A percentile compares a stretch with the other conserved stretches of the same genome.
phyloP scores from a whole-genome alignment of 805 yeast genomes.

The Cyberlindnera lachancei region DNA sequence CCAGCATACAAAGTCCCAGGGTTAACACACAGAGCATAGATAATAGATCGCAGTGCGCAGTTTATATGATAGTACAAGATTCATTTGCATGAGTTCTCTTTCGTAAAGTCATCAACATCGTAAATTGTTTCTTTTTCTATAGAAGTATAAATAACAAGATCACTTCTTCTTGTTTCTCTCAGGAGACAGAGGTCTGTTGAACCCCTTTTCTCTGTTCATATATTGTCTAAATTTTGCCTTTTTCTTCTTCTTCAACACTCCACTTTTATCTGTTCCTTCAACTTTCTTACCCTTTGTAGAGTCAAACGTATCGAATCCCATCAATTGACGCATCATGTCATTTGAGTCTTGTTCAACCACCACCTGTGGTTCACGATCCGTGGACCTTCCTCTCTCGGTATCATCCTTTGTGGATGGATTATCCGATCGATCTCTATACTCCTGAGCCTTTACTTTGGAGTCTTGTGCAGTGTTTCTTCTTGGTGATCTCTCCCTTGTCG shows the following conservation, averaged over 20 bases:
- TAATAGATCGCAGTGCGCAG: no score
- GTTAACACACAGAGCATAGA: no score
- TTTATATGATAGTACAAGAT: no score
- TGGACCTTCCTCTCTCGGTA: constrained; percentile 4
- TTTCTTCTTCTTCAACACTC: constrained; percentile 29
- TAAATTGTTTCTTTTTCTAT: background rate
- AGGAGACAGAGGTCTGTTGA: constrained; percentile 49
- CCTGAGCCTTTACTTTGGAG: no score
- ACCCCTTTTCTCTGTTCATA: constrained; percentile 50
- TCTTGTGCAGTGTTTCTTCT: no score
- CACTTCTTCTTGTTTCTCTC: constrained; percentile 18
- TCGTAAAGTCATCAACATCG: background rate
- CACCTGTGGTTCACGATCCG: constrained; percentile 3
- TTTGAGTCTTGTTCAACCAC: constrained; percentile 13
- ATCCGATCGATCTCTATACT: no score
- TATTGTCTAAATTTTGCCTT: constrained; percentile 49
- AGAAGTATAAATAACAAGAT: no score
- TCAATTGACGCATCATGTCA: constrained; percentile 31
- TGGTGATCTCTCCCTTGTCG: background rate
- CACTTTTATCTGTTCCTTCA: constrained; percentile 38
- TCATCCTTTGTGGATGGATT: constrained; percentile 4
- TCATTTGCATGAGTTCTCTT: no score
- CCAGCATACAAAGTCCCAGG: constrained; percentile 36
- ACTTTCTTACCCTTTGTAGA: constrained; percentile 54
- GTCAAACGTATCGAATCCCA: constrained; percentile 54